Base-by-base conservation (phyloP, 441 rosid species). In the Erodium moschatum region DNA sequence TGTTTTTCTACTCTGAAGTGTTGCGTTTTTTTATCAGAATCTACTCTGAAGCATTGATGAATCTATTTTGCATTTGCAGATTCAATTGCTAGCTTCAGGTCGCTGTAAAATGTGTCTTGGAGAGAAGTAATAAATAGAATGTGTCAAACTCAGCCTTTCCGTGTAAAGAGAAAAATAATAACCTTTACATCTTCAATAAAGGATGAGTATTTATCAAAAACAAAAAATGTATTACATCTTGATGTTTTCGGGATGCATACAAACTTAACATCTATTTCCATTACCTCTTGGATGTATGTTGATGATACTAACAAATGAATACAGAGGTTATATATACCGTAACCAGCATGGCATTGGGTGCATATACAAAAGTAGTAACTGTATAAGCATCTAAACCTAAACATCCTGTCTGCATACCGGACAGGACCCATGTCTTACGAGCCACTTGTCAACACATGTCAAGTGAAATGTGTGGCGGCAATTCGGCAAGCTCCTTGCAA, bases 361-460 rank as follows among this genome's bases (percentile, higher is more conserved):
- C 58, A 68, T 40, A 79, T 67, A 54, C 62, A 54, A 18, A 54
- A 54, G 9, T 40, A 40, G 2, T 9, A 35, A 29, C 31, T 29
- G 31, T 29, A 29, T 29, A 1, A 29, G 31, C 31, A 2, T 29
- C 31, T 29, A 29, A 29, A 65, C 67, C 83, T 77, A 75, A 18
- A 86, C 82, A 56, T 74, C 74, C 73, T 64, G 86, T 72, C 91
- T 81, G 77, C 97, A 91, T 33, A 91, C 76, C 16, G 96, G 97
- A 71, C 97, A 91, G 0, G 96, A 87, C 6, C 93, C 85, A 64
- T 85, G 91, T 76, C 85, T 79, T 16, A 84, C 73, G 52, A 91
- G 90, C 97, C 94, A 91, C 82, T 81, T 86, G 75, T 91, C 96
- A 64, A 89, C 88, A 69, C 97, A 91, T 13, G 80, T 80, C 79